Base-by-base conservation (phyloP, 306 rosid genomes). In the Erythrophleum fordii region DNA sequence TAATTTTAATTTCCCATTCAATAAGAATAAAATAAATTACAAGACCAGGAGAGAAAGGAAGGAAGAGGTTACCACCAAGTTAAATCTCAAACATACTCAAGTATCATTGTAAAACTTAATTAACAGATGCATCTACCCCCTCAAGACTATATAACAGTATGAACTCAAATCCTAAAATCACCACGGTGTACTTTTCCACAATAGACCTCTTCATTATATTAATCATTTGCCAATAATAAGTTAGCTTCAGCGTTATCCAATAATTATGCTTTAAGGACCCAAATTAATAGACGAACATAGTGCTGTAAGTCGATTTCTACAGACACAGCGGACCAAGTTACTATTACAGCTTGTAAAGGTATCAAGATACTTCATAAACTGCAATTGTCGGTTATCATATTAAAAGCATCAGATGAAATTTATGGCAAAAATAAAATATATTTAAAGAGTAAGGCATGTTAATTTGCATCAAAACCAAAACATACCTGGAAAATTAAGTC, bases 401-500 rank as follows among this genome's bases (percentile, higher is more conserved):
- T 22, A 49, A 61, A 49, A 41, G 12, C 23, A 52, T 62, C 77
- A 55, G 52, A 55, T 4, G 58, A 78, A 67, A 26, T 25, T 77
- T 22, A 39, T 72, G 22, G 29, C 66, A 31, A 14, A 16, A 28
- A 61, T 11, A 51, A 51, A 42, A 31, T n/a, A n/a, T n/a, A 61
- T 31, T 69, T 64, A 31, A 51, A 20, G 26, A 3, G 4, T 16
- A 3, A 49, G 70, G 6, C 34, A 46, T 56, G 53, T 56, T 2
- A 60, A 14, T 59, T 25, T 62, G 76, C 69, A 34, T 35, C 41
- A 48, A 58, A 29, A 35, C 34, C 26, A 14, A 75, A 80, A 34
- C 39, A 35, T 70, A 95, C 98, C 98, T 92, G 97, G 84, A 92
- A 95, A 88, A 95, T 95, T 45, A 95, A 52, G 78, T 92, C 97